Percentiles rank a stretch among this genome's conserved stretches.
Conservation (phyloP, 192 early-diverging fungal genomes). For the Coemansia sp. region DNA sequence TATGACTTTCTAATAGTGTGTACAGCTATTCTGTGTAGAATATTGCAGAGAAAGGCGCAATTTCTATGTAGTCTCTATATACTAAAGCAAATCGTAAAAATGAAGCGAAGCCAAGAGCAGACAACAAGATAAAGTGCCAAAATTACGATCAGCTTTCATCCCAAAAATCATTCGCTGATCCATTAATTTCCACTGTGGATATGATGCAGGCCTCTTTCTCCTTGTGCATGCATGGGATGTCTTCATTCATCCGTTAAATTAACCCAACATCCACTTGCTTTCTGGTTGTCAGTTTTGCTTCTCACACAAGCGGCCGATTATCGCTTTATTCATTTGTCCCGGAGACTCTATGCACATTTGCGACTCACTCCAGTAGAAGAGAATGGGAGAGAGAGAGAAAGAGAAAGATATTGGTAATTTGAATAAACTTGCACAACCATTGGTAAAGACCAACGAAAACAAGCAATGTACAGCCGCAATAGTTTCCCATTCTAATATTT, state of each 20-base stretch:
- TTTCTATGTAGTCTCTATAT: background rate
- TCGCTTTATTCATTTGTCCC: no score
- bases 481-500: background rate
- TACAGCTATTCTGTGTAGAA: background rate
- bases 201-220: background rate
- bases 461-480: background rate
- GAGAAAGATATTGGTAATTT: no score
- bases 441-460: background rate
- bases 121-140: background rate
- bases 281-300: background rate
- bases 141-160: background rate
- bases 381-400: no score
- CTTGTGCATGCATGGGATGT: background rate
- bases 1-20: background rate
- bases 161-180: background rate
- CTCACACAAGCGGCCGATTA: no score
- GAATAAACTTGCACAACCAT: background rate
- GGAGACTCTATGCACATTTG: no score
- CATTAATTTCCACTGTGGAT: background rate
- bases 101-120: background rate
- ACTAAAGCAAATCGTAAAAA: background rate
- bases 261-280: background rate
- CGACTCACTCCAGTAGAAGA: no score
- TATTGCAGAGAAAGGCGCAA: background rate
- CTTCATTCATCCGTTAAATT: background rate